A percentile compares a stretch with the other conserved stretches of the same genome.
Conservation (phyloP, 1,139 yeast genomes). For the Hemisphaericaspora xylofermentans region DNA sequence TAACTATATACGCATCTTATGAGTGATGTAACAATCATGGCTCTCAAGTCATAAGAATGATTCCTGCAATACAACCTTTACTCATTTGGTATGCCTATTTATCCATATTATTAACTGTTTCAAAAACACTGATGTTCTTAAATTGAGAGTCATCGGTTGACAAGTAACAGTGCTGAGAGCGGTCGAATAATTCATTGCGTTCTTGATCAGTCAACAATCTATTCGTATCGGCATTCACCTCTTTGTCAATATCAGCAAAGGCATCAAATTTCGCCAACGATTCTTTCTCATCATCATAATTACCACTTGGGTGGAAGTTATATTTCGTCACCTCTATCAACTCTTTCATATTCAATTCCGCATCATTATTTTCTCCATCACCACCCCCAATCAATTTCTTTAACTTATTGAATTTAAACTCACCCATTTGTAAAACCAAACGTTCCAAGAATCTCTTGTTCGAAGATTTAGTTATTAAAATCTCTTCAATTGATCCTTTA, state of each 20-base stretch:
- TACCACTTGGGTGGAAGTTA: slow-evolving; percentile 11
- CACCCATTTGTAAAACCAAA: slow-evolving; percentile 81
- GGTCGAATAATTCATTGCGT: slow-evolving; percentile 52
- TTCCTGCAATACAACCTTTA: no score
- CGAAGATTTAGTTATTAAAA: slow-evolving; percentile 72
- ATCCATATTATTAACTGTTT: slow-evolving; percentile 46
- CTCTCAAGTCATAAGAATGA: no score
- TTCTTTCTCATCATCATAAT: slow-evolving; percentile 8
- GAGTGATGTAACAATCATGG: no score
- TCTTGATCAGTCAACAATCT: slow-evolving; percentile 36
- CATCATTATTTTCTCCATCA: slow-evolving; percentile 5
- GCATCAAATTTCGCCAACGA: slow-evolving; percentile 6
- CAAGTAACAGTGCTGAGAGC: slow-evolving; percentile 48
- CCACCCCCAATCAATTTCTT: slow-evolving; percentile 16
- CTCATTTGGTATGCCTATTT: no score
- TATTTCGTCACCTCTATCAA: slow-evolving; percentile 31
- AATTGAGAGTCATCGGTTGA: slow-evolving; percentile 23
- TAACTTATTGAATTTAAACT: slow-evolving; percentile 55
- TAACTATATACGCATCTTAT: no score
- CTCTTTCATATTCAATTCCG: slow-evolving; percentile 26
- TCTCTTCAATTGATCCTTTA: slow-evolving; percentile 78
- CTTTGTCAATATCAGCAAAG: slow-evolving; percentile 9
- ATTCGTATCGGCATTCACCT: background rate
- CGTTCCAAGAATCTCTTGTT: slow-evolving; percentile 78
- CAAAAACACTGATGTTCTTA: slow-evolving; percentile 51